These are phyloP conservation scores for Chytridium lagenaria DNA, from an alignment of 371 early-diverging fungal species.

Conservation along the genomic window DNA sequence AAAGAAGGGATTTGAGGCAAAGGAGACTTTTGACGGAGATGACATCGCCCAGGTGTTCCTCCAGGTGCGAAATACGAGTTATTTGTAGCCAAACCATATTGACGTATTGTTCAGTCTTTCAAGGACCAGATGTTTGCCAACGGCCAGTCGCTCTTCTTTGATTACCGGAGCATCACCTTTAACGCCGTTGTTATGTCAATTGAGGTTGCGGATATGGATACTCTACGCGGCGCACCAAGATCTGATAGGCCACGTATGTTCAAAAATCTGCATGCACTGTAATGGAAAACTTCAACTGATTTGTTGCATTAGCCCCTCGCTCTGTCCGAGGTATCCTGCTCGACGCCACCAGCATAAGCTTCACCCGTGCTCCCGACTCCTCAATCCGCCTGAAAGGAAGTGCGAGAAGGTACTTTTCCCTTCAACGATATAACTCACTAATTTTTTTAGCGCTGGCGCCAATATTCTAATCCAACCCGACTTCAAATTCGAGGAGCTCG, in stretches of 20 bases:
- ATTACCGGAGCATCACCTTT: slow-evolving; percentile 80
- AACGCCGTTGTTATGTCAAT: slow-evolving; percentile 61
- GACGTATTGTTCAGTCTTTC: slow-evolving; percentile 49
- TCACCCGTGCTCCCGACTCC: slow-evolving; percentile 75
- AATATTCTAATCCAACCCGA: slow-evolving; percentile 85
- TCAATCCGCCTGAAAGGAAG: slow-evolving; percentile 75
- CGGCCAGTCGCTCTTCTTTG: slow-evolving; percentile 74
- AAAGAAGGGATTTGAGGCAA: slow-evolving; percentile 61
- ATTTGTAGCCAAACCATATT: slow-evolving; percentile 2
- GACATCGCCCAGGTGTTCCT: slow-evolving; percentile 74
- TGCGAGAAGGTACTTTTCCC: slow-evolving; percentile 55
- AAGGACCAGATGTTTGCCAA: slow-evolving; percentile 76
- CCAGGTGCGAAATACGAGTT: slow-evolving; percentile 46
- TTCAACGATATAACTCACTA: background rate
- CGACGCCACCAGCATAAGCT: slow-evolving; percentile 70
- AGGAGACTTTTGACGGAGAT: slow-evolving; percentile 72
- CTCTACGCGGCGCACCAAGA: slow-evolving; percentile 57
- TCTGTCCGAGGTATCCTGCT: slow-evolving; percentile 74
- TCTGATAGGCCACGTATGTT: slow-evolving; percentile 3
- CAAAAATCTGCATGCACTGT: too few relatives aligned
- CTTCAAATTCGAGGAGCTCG: slow-evolving; percentile 98
- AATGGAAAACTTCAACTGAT: too few relatives aligned
- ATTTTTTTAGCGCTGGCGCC: background rate
- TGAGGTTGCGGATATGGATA: slow-evolving; percentile 69
- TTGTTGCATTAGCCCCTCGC: background rate